Conservation (phyloP, 2,329 filamentous ascomycete species). For the Alternaria hordeiaustralica region DNA sequence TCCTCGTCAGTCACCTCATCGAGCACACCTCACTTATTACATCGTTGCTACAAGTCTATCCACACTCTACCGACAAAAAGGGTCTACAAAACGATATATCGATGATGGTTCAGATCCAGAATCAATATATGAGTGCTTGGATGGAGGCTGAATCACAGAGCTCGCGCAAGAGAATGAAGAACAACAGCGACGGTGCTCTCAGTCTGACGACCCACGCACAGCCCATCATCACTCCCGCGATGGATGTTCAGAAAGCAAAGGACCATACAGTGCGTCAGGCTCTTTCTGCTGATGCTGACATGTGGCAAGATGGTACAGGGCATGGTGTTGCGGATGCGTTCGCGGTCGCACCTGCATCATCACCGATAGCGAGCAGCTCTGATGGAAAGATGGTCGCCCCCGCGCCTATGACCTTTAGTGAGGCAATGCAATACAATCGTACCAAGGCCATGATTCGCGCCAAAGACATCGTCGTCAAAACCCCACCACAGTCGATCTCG, state of each 20-base stretch:
- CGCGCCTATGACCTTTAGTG: too few relatives aligned
- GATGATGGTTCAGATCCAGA: constrained; percentile 20
- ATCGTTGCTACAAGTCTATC: constrained; percentile 25
- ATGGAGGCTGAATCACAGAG: constrained; percentile 7
- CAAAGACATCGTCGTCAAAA: too few relatives aligned
- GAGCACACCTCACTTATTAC: constrained; percentile 25
- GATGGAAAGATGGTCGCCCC: neutral
- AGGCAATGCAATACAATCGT: too few relatives aligned
- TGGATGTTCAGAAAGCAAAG: neutral
- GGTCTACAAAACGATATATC: constrained; percentile 28
- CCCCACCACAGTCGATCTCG: neutral
- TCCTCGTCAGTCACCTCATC: constrained; percentile 12
- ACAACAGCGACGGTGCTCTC: neutral
- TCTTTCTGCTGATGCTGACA: constrained; percentile 19
- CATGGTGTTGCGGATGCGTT: constrained; percentile 24
- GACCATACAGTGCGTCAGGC: constrained; percentile 20
- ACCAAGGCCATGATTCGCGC: too few relatives aligned
- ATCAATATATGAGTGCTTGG: constrained; percentile 24
- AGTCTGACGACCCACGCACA: neutral
- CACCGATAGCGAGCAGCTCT: neutral
- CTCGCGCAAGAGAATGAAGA: neutral
- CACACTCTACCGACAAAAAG: constrained; percentile 14
- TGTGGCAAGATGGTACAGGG: constrained; percentile 30
- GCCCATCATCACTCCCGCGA: neutral
- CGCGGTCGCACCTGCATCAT: neutral